A percentile compares a stretch with the other conserved stretches of the same genome.
Evolutionary conservation across 1,284 basidiomycete species (phyloP).

Genomic region (Leccinum glutinopallens): DNA sequence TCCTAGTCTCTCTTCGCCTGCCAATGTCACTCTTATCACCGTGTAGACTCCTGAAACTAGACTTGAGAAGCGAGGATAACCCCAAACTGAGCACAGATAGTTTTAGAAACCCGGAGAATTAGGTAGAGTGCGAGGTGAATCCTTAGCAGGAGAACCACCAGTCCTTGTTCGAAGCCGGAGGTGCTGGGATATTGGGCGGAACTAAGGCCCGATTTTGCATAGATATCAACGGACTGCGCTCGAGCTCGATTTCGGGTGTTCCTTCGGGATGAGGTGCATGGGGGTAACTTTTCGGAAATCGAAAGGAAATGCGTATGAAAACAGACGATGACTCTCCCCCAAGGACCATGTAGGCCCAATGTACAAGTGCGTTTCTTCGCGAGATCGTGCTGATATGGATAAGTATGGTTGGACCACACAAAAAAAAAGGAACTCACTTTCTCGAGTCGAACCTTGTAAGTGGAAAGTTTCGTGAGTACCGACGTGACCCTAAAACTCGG

Average conservation of each 20-base stretch:
- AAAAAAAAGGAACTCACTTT: conserved; percentile 53
- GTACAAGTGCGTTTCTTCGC: conserved; percentile 82
- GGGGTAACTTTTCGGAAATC: conserved; percentile 86
- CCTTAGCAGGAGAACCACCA: no score
- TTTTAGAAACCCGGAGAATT: no score
- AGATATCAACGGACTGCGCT: conserved; percentile 80
- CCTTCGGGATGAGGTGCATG: conserved; percentile 59
- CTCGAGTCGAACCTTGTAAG: conserved; percentile 81
- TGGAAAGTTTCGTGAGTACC: conserved; percentile 70
- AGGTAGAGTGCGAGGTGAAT: no score
- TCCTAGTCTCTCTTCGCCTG: no score
- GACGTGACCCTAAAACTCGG: conserved; percentile 66
- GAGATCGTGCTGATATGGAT: conserved; percentile 65
- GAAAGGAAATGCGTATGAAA: conserved; percentile 66
- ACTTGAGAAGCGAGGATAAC: no score
- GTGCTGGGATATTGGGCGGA: no score
- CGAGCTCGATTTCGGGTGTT: conserved; percentile 79
- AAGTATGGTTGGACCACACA: not conserved
- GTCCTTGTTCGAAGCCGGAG: no score
- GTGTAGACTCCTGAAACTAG: no score
- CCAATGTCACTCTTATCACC: no score
- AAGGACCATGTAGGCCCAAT: conserved; percentile 86
- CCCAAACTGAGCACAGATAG: no score
- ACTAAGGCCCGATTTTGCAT: conserved; percentile 68
- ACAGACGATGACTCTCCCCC: conserved; percentile 75